Evolutionary conservation across 2,329 filamentous ascomycete genomes (phyloP).

Genomic region (Ophiostoma sp.): DNA sequence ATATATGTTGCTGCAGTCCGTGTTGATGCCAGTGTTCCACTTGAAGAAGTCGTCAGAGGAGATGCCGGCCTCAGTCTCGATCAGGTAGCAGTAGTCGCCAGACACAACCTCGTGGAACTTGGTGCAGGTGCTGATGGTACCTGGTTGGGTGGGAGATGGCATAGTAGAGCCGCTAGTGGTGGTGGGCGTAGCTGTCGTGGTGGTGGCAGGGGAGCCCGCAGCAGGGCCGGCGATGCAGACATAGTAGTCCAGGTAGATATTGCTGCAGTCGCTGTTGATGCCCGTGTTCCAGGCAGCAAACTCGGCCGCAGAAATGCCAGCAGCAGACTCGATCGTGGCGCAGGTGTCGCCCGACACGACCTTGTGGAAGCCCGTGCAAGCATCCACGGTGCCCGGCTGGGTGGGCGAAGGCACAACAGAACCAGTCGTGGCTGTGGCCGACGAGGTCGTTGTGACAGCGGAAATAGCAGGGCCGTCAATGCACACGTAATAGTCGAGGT

Average conservation of each 20-base stretch:
- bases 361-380: slow-evolving; percentile 19
- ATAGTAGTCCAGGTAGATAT: slow-evolving; percentile 20
- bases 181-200: not conserved
- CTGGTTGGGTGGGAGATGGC: not conserved
- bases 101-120: not conserved
- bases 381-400: slow-evolving; percentile 12
- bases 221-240: slow-evolving; percentile 20
- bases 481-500: slow-evolving; percentile 14
- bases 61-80: not conserved
- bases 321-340: slow-evolving; percentile 10
- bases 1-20: slow-evolving; percentile 26
- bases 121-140: not conserved
- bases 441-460: not conserved
- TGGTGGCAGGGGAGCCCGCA: slow-evolving; percentile 19
- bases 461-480: not conserved
- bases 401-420: not conserved
- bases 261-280: slow-evolving; percentile 15
- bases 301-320: slow-evolving; percentile 10
- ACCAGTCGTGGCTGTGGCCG: not conserved
- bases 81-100: not conserved
- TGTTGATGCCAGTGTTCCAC: slow-evolving; percentile 25
- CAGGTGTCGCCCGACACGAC: slow-evolving; percentile 21
- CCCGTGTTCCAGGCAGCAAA: slow-evolving; percentile 21
- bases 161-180: not conserved
- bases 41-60: slow-evolving; percentile 17